Percentiles rank a stretch among this genome's conserved stretches.
Conservation (phyloP, 768 basidiomycete genomes). For the Guyanaporus albipodus region DNA sequence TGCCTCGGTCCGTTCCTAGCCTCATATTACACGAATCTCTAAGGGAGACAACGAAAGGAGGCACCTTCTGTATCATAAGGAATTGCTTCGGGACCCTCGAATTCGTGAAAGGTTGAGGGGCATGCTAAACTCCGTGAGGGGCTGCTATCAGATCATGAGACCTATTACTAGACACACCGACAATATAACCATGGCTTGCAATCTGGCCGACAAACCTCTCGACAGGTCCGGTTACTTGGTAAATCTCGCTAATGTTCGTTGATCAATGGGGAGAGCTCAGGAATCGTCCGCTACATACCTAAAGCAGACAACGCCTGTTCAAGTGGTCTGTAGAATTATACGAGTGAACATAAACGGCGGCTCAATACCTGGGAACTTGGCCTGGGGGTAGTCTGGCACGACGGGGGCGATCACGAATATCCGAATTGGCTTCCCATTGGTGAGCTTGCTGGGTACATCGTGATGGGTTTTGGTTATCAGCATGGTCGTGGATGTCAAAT, state of each 20-base stretch:
- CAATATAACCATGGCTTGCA: constrained; percentile 81
- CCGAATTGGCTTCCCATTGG: constrained; percentile 62
- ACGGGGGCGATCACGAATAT: constrained; percentile 81
- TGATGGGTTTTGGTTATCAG: constrained; percentile 75
- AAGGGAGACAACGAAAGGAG: not conserved
- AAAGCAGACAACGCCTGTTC: constrained; percentile 73
- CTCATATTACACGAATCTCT: not conserved
- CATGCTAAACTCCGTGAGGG: constrained; percentile 47
- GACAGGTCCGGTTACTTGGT: constrained; percentile 96
- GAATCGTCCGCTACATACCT: constrained; percentile 42
- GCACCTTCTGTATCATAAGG: constrained; percentile 83
- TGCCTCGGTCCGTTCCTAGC: constrained; percentile 83
- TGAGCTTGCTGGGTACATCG: constrained; percentile 70
- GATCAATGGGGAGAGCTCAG: not conserved
- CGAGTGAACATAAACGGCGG: not conserved
- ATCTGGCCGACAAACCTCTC: constrained; percentile 88
- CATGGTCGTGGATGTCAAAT: constrained; percentile 44
- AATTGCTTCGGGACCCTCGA: constrained; percentile 82
- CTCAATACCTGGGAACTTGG: constrained; percentile 77
- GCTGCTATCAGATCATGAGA: not conserved
- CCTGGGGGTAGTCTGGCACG: constrained; percentile 79
- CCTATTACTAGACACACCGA: constrained; percentile 50
- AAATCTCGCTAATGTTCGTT: constrained; percentile 70
- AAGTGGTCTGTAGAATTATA: not conserved
- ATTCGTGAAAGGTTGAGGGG: constrained; percentile 89